Percentiles rank a stretch among this genome's conserved stretches.
These are phyloP conservation scores for Phanerochaete sordida DNA, from an alignment of 768 basidiomycete genomes.

Conservation along the genomic window DNA sequence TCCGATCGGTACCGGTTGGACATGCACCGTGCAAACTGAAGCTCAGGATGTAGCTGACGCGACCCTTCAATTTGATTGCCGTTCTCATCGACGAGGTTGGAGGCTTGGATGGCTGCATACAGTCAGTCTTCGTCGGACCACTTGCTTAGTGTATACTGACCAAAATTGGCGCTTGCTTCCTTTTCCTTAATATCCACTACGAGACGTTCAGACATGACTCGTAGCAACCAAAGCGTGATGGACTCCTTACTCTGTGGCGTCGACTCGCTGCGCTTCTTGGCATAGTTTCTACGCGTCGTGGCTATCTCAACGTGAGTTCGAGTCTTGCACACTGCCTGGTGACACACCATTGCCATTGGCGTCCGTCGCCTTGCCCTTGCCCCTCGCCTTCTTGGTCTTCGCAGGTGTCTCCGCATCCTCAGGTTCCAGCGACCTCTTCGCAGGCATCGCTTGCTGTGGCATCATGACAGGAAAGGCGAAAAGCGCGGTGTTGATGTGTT, in stretches of 20 bases:
- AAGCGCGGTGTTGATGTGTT: neutral
- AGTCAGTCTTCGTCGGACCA: slow-evolving; percentile 32
- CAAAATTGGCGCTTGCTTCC: neutral
- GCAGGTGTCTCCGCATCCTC: slow-evolving; percentile 37
- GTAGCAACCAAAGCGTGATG: slow-evolving; percentile 38
- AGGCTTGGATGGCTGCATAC: neutral
- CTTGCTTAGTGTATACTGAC: slow-evolving; percentile 14
- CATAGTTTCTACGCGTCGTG: slow-evolving; percentile 65
- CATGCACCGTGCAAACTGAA: slow-evolving; percentile 83
- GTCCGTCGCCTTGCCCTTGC: slow-evolving; percentile 30
- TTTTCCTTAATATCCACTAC: slow-evolving; percentile 6
- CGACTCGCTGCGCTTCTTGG: slow-evolving; percentile 71
- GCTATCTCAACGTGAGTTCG: slow-evolving; percentile 18
- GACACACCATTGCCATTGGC: slow-evolving; percentile 30
- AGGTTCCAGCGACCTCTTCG: slow-evolving; percentile 34
- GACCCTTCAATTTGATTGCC: slow-evolving; percentile 13
- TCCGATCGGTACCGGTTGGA: slow-evolving; percentile 72
- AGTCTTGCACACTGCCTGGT: neutral
- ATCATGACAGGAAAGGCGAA: slow-evolving; percentile 11
- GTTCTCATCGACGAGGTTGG: slow-evolving; percentile 27
- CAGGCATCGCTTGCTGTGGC: slow-evolving; percentile 11
- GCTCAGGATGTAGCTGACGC: slow-evolving; percentile 50
- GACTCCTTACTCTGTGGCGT: slow-evolving; percentile 56
- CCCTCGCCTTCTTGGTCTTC: slow-evolving; percentile 47
- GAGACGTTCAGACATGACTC: neutral